Conservation (phyloP, 2,329 filamentous ascomycete genomes). For the Aspergillus calidoustus region DNA sequence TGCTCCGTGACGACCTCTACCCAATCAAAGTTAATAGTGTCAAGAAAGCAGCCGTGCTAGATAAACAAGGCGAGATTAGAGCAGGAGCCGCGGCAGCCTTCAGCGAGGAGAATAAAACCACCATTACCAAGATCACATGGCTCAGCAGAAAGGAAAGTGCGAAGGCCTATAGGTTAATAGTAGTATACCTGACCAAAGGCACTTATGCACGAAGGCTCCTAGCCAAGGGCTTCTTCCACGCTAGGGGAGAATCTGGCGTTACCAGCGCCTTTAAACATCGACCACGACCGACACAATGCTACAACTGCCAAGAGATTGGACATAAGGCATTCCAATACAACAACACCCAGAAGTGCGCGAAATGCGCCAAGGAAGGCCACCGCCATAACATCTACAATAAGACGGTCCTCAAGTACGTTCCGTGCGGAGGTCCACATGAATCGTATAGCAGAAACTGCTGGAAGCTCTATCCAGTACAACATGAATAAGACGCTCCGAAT, state of each 20-base stretch:
- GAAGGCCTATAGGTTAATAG: slow-evolving; percentile 29
- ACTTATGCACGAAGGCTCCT: slow-evolving; percentile 27
- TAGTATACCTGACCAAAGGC: slow-evolving; percentile 29
- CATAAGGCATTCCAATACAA: slow-evolving; percentile 34
- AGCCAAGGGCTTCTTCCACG: slow-evolving; percentile 26
- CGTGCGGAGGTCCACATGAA: slow-evolving; percentile 22
- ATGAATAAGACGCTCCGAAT: too few relatives aligned
- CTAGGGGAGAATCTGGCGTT: slow-evolving; percentile 25
- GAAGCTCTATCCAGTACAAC: too few relatives aligned
- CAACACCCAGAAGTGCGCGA: slow-evolving; percentile 23
- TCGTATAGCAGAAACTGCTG: too few relatives aligned
- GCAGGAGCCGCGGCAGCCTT: slow-evolving; percentile 21
- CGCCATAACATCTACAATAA: too few relatives aligned
- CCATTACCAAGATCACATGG: slow-evolving; percentile 28
- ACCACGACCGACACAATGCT: slow-evolving; percentile 32
- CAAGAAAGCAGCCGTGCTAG: slow-evolving; percentile 12
- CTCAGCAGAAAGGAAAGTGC: slow-evolving; percentile 28
- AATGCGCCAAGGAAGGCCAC: too few relatives aligned
- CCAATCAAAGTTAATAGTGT: too few relatives aligned
- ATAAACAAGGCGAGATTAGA: slow-evolving; percentile 23
- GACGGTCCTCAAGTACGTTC: slow-evolving; percentile 1
- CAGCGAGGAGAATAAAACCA: slow-evolving; percentile 26
- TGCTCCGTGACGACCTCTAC: too few relatives aligned
- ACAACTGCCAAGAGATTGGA: slow-evolving; percentile 36
- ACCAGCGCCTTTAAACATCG: slow-evolving; percentile 27